phyloP scores from a whole-genome alignment of 1,139 yeast species.

The Protomyces inouyei region DNA sequence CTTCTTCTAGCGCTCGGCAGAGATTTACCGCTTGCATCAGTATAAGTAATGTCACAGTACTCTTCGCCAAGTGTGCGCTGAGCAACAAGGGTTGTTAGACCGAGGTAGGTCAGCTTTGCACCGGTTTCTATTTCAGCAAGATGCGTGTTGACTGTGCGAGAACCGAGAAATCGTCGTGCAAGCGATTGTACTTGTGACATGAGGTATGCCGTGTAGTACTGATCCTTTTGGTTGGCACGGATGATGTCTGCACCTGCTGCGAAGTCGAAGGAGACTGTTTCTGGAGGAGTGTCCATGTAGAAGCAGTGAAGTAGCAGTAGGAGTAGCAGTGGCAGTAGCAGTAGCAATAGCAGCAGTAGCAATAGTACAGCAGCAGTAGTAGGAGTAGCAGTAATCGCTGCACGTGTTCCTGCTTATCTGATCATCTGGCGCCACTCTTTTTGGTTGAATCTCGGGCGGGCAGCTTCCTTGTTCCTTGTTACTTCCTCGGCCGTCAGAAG shows the following conservation, averaged over 20 bases:
- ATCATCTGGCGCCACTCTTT: neutral
- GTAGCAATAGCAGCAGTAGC: neutral
- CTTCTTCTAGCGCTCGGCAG: conserved; percentile 47
- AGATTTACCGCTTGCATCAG: conserved; percentile 49
- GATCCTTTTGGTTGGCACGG: conserved; percentile 21
- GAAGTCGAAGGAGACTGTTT: neutral
- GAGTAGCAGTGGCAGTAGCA: neutral
- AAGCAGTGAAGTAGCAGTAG: no score
- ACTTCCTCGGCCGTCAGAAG: neutral
- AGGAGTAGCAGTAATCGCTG: no score
- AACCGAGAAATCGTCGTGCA: conserved; percentile 4
- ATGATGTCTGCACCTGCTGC: conserved; percentile 25
- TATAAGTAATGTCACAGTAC: conserved; percentile 78
- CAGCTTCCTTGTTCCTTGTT: neutral
- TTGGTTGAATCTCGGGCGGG: neutral
- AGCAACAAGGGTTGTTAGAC: conserved; percentile 67
- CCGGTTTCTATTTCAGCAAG: conserved; percentile 50
- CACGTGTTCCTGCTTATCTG: no score
- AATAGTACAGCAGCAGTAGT: neutral
- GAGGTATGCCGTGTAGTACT: conserved; percentile 7
- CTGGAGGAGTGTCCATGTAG: neutral
- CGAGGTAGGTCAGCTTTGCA: conserved; percentile 58
- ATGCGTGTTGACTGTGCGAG: conserved; percentile 4
- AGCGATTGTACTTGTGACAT: conserved; percentile 9
- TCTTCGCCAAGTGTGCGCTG: conserved; percentile 89